A percentile compares a stretch with the other conserved stretches of the same genome.
These are phyloP conservation scores for Hypsizygus marmoreus DNA, from an alignment of 768 basidiomycete species.

Conservation along the genomic window DNA sequence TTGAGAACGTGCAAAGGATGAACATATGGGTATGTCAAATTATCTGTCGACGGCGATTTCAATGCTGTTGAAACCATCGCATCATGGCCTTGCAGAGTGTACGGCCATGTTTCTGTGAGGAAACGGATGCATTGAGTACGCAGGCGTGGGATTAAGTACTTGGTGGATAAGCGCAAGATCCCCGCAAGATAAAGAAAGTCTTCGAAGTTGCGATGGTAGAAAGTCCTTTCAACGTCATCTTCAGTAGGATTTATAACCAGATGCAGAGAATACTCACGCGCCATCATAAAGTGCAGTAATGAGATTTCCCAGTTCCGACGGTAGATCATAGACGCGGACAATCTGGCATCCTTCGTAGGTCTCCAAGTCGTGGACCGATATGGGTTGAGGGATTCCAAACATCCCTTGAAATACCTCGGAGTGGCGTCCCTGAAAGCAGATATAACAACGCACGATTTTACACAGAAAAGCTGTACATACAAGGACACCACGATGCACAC, in stretches of 20 bases:
- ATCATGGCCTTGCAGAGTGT: slow-evolving; percentile 57
- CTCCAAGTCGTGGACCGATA: slow-evolving; percentile 26
- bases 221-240: slow-evolving; percentile 27
- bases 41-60: slow-evolving; percentile 38
- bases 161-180: slow-evolving; percentile 58
- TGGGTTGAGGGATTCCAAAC: slow-evolving; percentile 50
- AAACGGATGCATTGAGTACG: slow-evolving; percentile 52
- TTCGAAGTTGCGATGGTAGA: slow-evolving; percentile 39
- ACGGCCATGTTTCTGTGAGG: slow-evolving; percentile 52
- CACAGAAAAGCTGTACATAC: slow-evolving; percentile 20
- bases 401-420: slow-evolving; percentile 59
- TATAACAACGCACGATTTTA: background rate
- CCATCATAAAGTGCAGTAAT: slow-evolving; percentile 60
- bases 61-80: slow-evolving; percentile 54
- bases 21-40: slow-evolving; percentile 56
- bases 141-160: slow-evolving; percentile 57
- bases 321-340: slow-evolving; percentile 53
- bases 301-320: slow-evolving; percentile 49
- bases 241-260: background rate
- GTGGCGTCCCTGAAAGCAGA: slow-evolving; percentile 43
- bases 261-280: slow-evolving; percentile 37
- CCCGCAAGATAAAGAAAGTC: slow-evolving; percentile 61
- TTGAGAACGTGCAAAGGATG: slow-evolving; percentile 62
- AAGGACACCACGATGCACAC: slow-evolving; percentile 51
- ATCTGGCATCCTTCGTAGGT: slow-evolving; percentile 49